These are phyloP conservation scores for Trametes pubescens DNA, from an alignment of 1,284 basidiomycete genomes.

Conservation along the genomic window DNA sequence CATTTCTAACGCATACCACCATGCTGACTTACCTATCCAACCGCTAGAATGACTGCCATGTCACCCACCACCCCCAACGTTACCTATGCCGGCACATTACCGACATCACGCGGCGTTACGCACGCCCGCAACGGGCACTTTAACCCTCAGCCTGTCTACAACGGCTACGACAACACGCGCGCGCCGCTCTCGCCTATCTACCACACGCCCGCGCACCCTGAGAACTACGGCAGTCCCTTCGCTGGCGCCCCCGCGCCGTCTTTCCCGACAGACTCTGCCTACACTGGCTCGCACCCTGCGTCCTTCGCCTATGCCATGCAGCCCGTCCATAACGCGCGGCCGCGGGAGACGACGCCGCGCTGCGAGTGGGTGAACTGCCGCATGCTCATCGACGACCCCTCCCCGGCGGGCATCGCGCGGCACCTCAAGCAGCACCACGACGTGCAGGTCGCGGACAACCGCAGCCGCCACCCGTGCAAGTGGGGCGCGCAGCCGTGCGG, in stretches of 20 bases:
- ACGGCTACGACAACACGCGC: neutral
- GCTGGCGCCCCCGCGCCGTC: neutral
- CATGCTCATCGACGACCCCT: constrained; percentile 28
- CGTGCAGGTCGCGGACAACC: constrained; percentile 30
- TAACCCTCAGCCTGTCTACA: neutral
- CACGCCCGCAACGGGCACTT: neutral
- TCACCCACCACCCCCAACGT: neutral
- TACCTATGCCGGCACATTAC: neutral
- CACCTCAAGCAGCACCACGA: constrained; percentile 35
- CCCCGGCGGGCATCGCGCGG: constrained; percentile 34
- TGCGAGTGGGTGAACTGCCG: constrained; percentile 31
- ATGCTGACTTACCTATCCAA: neutral
- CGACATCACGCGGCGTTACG: constrained; percentile 7
- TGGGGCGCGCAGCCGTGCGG: constrained; percentile 31
- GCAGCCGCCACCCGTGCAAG: constrained; percentile 26
- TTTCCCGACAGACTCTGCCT: neutral
- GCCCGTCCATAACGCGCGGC: neutral
- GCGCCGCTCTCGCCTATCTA: neutral
- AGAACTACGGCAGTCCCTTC: neutral
- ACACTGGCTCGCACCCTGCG: neutral
- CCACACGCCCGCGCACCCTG: neutral
- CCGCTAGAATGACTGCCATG: constrained; percentile 17
- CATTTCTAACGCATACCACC: neutral
- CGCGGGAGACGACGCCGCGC: constrained; percentile 11
- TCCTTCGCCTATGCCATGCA: neutral